Conservation (phyloP, 352 stramenopile species). For the Pythium coloratum region DNA sequence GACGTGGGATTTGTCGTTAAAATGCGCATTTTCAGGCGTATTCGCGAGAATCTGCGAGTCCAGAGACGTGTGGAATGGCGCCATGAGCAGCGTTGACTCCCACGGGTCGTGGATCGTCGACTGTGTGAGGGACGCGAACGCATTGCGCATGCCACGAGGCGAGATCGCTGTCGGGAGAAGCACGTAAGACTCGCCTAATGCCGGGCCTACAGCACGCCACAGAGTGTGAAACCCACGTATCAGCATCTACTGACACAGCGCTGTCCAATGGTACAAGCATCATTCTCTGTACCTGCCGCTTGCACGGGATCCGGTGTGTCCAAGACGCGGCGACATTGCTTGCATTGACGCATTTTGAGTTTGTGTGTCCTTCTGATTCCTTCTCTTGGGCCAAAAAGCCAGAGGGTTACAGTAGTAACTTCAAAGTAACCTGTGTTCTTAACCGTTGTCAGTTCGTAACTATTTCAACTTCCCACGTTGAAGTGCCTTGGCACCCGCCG, state of each 20-base stretch:
- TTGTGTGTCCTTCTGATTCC: slow-evolving; percentile 4
- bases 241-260: not conserved
- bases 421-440: slow-evolving; percentile 10
- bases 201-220: slow-evolving; percentile 9
- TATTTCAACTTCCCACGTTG: slow-evolving; percentile 5
- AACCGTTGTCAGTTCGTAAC: slow-evolving; percentile 13
- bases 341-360: slow-evolving; percentile 27
- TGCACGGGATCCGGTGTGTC: slow-evolving; percentile 23
- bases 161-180: slow-evolving; percentile 67
- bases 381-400: slow-evolving; percentile 4
- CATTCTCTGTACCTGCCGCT: slow-evolving; percentile 1
- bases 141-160: slow-evolving; percentile 34
- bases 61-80: slow-evolving; percentile 4
- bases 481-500: slow-evolving; percentile 10
- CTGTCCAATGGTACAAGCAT: not conserved
- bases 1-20: slow-evolving; percentile 25
- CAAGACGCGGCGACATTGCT: slow-evolving; percentile 35
- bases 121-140: slow-evolving; percentile 32
- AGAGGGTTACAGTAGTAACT: slow-evolving; percentile 1
- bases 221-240: slow-evolving; percentile 4
- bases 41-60: slow-evolving; percentile 15
- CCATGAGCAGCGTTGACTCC: slow-evolving; percentile 25
- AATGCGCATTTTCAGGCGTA: slow-evolving; percentile 8
- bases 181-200: slow-evolving; percentile 75
- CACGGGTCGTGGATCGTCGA: slow-evolving; percentile 29